Evolutionary conservation across 2,329 filamentous ascomycete genomes (phyloP), one percentile per base, ranked within the genome.

Genomic region (Daldinia sp.): DNA sequence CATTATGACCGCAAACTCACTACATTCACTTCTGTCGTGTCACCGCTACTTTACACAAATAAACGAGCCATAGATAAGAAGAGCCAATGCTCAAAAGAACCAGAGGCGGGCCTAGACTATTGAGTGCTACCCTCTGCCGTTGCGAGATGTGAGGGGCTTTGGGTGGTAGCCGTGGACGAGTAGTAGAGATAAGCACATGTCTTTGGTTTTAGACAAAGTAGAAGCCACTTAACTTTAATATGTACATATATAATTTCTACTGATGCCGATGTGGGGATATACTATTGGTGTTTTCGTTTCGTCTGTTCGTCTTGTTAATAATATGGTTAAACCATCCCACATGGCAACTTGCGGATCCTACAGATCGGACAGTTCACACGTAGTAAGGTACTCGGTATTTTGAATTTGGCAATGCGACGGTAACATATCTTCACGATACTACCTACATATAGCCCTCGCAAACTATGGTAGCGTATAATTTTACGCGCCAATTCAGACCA

Each of bases 131-230:
- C 57, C 39, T 47, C 15, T 29, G n/a, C 19, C 34, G 19, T 39
- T 54, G 30, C 37, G 43, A 60, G 37, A 32, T 27, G 32, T 32
- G 37, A 48, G 35, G 39, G 49, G 39, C 19, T 47, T 17, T 29
- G 17, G 21, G 50, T 21, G 11, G 37, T 9, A 35, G 45, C 43
- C 25, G 53, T 15, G 27, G 17, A 54, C 27, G 29, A 57, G 34
- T 25, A 48, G 47, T 27, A 37, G n/a, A 58, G 58, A 61, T 58
- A 64, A 64, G 51, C 62, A 64, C 62, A 64, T 64, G 62, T 41
- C 25, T 55, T 25, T 15, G 34, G 55, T 61, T 54, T 48, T 39
- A 51, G 25, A 53, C 48, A 49, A 4, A 57, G 47, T 37, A 45
- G 17, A 53, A 52, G 23, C 21, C 27, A 58, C 35, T 39, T 41